Evolutionary conservation across 371 early-diverging fungal species (phyloP).

Genomic region (Mortierella sp.): DNA sequence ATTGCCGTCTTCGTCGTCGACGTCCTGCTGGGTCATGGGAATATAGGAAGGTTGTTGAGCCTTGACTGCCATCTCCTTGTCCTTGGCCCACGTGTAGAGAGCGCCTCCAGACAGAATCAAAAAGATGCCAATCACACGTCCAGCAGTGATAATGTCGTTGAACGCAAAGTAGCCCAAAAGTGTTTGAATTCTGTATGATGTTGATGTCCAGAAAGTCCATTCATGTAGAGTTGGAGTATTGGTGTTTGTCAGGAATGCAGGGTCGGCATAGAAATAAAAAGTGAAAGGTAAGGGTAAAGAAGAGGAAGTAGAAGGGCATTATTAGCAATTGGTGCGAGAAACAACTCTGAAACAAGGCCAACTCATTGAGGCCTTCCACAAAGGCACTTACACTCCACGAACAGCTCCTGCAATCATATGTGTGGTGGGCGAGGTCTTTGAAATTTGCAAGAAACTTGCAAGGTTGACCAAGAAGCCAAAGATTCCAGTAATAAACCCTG

Average conservation of each 20-base stretch:
- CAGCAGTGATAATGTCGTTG: constrained; percentile 60
- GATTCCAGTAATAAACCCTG: constrained; percentile 62
- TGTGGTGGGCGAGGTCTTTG: constrained; percentile 70
- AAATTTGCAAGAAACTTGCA: constrained; percentile 73
- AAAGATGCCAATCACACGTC: constrained; percentile 60
- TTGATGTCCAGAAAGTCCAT: not conserved
- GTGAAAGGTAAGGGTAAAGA: not conserved
- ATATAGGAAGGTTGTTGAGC: constrained; percentile 36
- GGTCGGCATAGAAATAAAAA: not conserved
- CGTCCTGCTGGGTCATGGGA: constrained; percentile 57
- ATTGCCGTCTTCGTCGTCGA: constrained; percentile 35
- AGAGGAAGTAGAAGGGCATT: not conserved
- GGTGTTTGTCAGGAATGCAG: not conserved
- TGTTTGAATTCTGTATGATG: constrained; percentile 59
- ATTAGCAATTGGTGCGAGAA: not conserved
- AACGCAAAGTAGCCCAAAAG: constrained; percentile 62
- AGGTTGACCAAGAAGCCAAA: constrained; percentile 72
- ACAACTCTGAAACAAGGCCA: not conserved
- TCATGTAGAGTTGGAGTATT: not conserved
- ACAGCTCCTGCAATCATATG: constrained; percentile 66
- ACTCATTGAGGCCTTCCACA: too few relatives aligned
- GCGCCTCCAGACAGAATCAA: constrained; percentile 62
- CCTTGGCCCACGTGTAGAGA: constrained; percentile 62
- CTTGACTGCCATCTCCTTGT: constrained; percentile 46
- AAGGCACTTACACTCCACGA: constrained; percentile 59